Evolutionary conservation across 2,329 filamentous ascomycete species (phyloP), one percentile per base, ranked within the genome.

Genomic region (Tothia fuscella): DNA sequence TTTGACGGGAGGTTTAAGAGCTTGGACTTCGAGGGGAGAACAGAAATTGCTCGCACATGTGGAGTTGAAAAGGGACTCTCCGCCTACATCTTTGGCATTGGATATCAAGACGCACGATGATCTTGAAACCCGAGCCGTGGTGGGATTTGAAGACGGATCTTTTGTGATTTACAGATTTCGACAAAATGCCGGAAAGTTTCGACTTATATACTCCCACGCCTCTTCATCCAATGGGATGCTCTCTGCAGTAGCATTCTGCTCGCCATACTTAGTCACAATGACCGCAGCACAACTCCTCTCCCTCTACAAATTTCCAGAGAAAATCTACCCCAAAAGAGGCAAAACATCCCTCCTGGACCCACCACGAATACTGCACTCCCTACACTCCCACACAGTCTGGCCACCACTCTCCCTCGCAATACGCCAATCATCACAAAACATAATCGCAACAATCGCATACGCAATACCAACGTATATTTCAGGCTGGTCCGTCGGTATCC

Each of bases 401-500:
- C 74, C 81, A 3, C 88, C 88, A 2, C 65, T 93, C 7, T 84
- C 86, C 0, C 63, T 94, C n/a, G 89, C 85, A 0, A 74, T 96
- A 28, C 76, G 87, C n/a, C 72, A 69, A 20, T 76, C 76, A 12
- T 57, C 73, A 1, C 64, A 66, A 3, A 74, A 73, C 9, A 74
- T 85, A 14, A 73, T 86, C n/a, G 82, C 85, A 2, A 87, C 84
- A 0, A 82, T 95, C 45, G 88, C 85, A 1, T 95, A 93, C 57
- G 83, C 84, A 0, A 77, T 93, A 49, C 78, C 81, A 13, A 82
- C 82, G 2, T 76, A 78, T 50, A 68, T 80, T 3, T 78, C 77
- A 32, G 87, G 87, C 21, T 95, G 88, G 84, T 87, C 82, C 6
- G 73, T 94, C 13, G 88, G 87, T 2, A 75, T 96, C n/a, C 89